Evolutionary conservation across 192 early-diverging fungal genomes (phyloP), one percentile per base, ranked within the genome.

Genomic region (Phlyctochytrium arcticum): DNA sequence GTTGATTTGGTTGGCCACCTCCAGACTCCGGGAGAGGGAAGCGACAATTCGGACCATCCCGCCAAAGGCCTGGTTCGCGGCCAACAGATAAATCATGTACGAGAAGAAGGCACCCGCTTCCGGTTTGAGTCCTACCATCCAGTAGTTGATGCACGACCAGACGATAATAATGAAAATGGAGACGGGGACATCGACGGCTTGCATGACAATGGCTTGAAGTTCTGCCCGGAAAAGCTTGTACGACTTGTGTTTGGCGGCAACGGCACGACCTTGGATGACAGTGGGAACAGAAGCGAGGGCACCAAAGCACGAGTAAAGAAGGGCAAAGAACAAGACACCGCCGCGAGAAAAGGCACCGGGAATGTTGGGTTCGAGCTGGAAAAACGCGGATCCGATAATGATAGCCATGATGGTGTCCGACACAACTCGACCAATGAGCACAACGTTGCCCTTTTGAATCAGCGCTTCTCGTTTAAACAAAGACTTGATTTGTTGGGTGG

Each of bases 291-390:
- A 83, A 15, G 87, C 76, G 53, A 90, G 80, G 21, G 87, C 85
- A 19, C 85, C 78, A 39, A 89, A 75, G 54, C 83, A 78, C 69
- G 84, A 85, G 76, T 88, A 89, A 48, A 89, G 54, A 73, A 84
- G 12, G 79, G 54, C 62, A 77, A 67, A 62, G 75, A 91, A 93
- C 26, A 93, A 70, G 15, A 84, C 83, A 67, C 89, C 88, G 49
- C 92, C 89, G 48, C 92, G 84, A 30, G 89, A 81, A 72, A 91
- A 90, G 56, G 90, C 87, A 24, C 90, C 91, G 21, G 59, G 61
- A 31, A 76, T 71, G 30, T 68, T 74, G 35, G 63, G 51, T 2
- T 87, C 86, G 48, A 91, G 70, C 24, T 72, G 57, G 32, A 83
- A 83, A 74, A 87, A 90, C 31, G 88, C 82, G 24, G 85, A 86